Evolutionary conservation across 2,329 filamentous ascomycete genomes (phyloP), one percentile per base, ranked within the genome.

Genomic region (Aotearoamyces nothofagi): DNA sequence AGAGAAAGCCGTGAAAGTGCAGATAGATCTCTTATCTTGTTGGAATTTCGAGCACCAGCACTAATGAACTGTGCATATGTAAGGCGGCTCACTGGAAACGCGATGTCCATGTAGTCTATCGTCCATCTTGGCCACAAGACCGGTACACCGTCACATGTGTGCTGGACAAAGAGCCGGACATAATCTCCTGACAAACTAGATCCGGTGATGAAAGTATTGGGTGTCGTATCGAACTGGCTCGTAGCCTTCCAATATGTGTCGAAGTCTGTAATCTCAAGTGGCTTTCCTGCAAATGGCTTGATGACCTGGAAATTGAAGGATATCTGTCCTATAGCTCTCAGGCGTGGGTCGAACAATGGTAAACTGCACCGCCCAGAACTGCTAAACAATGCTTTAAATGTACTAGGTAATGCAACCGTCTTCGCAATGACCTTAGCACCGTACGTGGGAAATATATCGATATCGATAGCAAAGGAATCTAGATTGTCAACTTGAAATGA

Each of bases 201-300:
- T 1, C 87, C 90, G 0, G 87, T 96, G 11, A 98, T 82, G 14
- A 96, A 71, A 14, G 83, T 81, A 46, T 70, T 90, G 14, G 79
- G 78, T 26, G 84, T 80, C 28, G 81, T 75, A 49, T 93, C 83
- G 26, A 90, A 68, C 42, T 93, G 84, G 45, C 84, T 93, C 1
- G 90, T 98, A 0, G 87, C 87, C 54, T 96, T 98, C 90, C 90
- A 98, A 54, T 98, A 98, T 0, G 90, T 96, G 38, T 92, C 90
- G 44, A 96, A 98, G 47, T 96, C 86, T 1, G 90, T 92, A 35
- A 98, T 94, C 52, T 98, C 90, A 13, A 98, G 61, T 3, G 90
- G 84, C 35, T 84, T 78, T 5, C 90, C 87, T 37, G 76, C 73
- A 57, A 96, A 98, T 0, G 90, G 90, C 47, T 93, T 94, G 51